Evolutionary conservation across 345 rosid genomes (phyloP).

Genomic region (Geranium brycei): DNA sequence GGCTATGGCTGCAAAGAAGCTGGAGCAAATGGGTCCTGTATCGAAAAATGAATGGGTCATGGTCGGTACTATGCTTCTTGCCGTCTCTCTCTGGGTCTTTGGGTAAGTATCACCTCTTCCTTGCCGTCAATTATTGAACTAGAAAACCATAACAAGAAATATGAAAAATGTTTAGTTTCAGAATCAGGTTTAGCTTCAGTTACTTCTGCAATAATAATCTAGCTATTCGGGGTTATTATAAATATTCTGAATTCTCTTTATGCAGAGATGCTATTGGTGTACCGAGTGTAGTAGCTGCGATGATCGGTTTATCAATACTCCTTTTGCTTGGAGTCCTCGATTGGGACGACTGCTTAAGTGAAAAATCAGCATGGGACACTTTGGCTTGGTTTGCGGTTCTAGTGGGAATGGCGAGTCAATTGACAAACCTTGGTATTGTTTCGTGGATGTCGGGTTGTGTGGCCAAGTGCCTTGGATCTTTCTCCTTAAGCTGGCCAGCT

Average conservation of each 20-base stretch:
- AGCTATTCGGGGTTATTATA: too few species aligned
- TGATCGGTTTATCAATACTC: conserved; percentile 83
- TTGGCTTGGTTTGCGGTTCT: conserved; percentile 89
- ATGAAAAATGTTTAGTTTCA: too few species aligned
- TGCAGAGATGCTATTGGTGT: conserved; percentile 68
- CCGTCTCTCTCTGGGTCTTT: conserved; percentile 79
- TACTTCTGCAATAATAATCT: too few species aligned
- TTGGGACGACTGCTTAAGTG: conserved; percentile 93
- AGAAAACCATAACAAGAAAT: too few species aligned
- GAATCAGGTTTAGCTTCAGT: too few species aligned
- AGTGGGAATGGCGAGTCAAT: conserved; percentile 93
- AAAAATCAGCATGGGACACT: conserved; percentile 97
- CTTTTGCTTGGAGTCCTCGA: conserved; percentile 81
- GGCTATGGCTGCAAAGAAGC: conserved; percentile 68
- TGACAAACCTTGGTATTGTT: conserved; percentile 77
- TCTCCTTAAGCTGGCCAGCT: conserved; percentile 83
- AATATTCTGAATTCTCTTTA: not conserved
- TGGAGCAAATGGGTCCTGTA: conserved; percentile 73
- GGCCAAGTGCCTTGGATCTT: conserved; percentile 47
- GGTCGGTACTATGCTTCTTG: conserved; percentile 88
- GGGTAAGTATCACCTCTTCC: conserved; percentile 41
- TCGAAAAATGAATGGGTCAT: conserved; percentile 76
- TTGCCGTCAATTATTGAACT: not conserved
- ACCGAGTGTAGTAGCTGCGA: conserved; percentile 93
- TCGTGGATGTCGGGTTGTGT: conserved; percentile 80